phyloP scores from a whole-genome alignment of 2,329 filamentous ascomycete genomes.

The Diaporthe ampelina region DNA sequence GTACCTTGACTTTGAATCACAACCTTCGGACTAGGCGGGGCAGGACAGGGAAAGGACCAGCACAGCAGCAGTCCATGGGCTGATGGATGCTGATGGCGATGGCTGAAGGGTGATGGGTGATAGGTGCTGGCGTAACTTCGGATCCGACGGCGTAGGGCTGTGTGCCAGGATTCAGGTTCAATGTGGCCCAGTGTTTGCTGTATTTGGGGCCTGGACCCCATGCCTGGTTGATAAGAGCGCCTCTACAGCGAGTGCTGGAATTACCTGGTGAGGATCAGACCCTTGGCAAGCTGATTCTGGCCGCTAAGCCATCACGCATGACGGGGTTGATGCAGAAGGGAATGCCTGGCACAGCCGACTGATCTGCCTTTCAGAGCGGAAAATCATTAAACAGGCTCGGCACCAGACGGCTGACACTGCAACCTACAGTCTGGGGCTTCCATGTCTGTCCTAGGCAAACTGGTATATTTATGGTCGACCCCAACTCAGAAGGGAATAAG shows the following conservation, averaged over 20 bases:
- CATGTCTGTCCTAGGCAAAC: slow-evolving; percentile 11
- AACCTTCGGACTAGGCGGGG: slow-evolving; percentile 2
- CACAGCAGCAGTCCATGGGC: neutral
- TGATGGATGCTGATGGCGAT: slow-evolving; percentile 2
- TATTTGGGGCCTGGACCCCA: neutral
- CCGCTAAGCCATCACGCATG: slow-evolving; percentile 18
- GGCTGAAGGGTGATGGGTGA: slow-evolving; percentile 12
- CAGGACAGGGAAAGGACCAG: slow-evolving; percentile 9
- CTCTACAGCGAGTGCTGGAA: neutral
- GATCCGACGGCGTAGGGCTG: slow-evolving; percentile 23
- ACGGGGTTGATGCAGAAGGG: neutral
- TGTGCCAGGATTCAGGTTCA: slow-evolving; percentile 21
- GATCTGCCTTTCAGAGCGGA: neutral
- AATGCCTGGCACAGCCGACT: slow-evolving; percentile 23
- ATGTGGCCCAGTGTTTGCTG: slow-evolving; percentile 4
- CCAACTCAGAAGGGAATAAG: neutral
- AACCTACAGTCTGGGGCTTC: neutral
- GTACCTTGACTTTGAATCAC: neutral
- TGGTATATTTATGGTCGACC: slow-evolving; percentile 6
- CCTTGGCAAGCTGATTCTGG: slow-evolving; percentile 25
- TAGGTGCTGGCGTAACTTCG: slow-evolving; percentile 15
- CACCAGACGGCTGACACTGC: neutral
- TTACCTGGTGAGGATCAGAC: slow-evolving; percentile 7
- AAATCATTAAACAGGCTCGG: neutral
- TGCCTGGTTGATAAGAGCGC: neutral